Percentiles rank a stretch among this genome's conserved stretches.
phyloP scores from a whole-genome alignment of 108 stramenopile species.

The Aurantiochytrium sp. region DNA sequence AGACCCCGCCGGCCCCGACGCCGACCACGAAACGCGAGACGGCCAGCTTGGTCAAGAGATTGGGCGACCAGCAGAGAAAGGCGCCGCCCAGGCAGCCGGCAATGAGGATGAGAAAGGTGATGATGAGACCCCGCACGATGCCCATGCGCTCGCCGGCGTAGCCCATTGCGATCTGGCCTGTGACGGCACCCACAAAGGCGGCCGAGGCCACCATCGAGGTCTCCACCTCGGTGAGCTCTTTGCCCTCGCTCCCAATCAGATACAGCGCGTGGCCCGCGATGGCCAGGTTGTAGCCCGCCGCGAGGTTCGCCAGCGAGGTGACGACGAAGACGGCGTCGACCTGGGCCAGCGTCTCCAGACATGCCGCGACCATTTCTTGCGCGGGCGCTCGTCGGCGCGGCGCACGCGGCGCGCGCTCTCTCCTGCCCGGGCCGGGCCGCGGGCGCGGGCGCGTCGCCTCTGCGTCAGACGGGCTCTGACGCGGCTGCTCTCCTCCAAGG shows the following conservation, averaged over 20 bases:
- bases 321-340: not conserved
- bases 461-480: too few relatives aligned
- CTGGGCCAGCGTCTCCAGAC: not conserved
- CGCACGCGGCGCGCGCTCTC: too few relatives aligned
- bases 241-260: not conserved
- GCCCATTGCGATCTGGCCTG: slow-evolving; percentile 25
- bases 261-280: slow-evolving; percentile 1
- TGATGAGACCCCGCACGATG: not conserved
- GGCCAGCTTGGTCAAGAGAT: not conserved
- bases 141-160: slow-evolving; percentile 15
- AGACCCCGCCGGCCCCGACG: not conserved
- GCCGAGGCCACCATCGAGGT: not conserved
- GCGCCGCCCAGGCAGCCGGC: not conserved
- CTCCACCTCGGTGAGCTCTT: not conserved
- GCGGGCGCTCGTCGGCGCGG: too few relatives aligned
- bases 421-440: too few relatives aligned
- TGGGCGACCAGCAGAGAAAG: not conserved
- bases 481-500: too few relatives aligned
- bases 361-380: not conserved
- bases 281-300: slow-evolving; percentile 21
- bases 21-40: not conserved
- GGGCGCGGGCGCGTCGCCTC: too few relatives aligned
- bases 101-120: not conserved
- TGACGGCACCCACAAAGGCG: not conserved
- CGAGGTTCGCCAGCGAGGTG: slow-evolving; percentile 18